Percentiles rank a stretch among this genome's conserved stretches.
phyloP scores from a whole-genome alignment of 345 rosid genomes.

The Syzygium jambos region DNA sequence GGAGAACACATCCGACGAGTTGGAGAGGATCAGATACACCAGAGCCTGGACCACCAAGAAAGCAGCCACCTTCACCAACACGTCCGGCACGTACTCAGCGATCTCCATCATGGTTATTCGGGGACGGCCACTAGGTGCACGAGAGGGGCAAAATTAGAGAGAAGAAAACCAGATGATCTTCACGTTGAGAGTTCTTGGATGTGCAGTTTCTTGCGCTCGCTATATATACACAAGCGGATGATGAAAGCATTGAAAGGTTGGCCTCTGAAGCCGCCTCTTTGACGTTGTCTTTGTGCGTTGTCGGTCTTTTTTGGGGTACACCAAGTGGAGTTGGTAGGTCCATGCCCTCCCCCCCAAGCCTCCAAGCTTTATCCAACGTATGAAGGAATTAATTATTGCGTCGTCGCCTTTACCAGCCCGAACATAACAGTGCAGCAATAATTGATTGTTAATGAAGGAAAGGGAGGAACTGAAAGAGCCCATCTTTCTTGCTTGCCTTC shows the following conservation, averaged over 20 bases:
- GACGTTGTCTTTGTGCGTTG: not conserved
- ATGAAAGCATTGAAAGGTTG: not conserved
- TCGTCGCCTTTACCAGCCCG: not conserved
- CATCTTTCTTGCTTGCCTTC: not conserved
- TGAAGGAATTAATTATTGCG: not conserved
- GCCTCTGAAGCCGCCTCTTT: not conserved
- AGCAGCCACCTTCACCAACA: conserved; percentile 30
- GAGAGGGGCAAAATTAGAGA: not conserved
- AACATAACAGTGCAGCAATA: not conserved
- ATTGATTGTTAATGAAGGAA: not conserved
- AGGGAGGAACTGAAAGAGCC: not conserved
- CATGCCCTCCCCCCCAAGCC: not conserved
- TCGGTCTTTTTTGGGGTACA: not conserved
- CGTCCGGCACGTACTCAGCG: conserved; percentile 16
- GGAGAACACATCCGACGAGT: conserved; percentile 56
- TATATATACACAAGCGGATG: not conserved
- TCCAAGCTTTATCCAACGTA: not conserved
- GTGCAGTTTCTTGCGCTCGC: not conserved
- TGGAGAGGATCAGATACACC: conserved; percentile 53
- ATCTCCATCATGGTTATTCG: conserved; percentile 18
- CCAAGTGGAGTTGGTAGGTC: not conserved
- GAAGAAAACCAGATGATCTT: not conserved
- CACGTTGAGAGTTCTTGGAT: not conserved
- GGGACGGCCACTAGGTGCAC: not conserved
- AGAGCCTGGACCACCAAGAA: conserved; percentile 48